Evolutionary conservation across 1,284 basidiomycete species (phyloP), one percentile per base, ranked within the genome.

Genomic region (Trichosporon inkin): DNA sequence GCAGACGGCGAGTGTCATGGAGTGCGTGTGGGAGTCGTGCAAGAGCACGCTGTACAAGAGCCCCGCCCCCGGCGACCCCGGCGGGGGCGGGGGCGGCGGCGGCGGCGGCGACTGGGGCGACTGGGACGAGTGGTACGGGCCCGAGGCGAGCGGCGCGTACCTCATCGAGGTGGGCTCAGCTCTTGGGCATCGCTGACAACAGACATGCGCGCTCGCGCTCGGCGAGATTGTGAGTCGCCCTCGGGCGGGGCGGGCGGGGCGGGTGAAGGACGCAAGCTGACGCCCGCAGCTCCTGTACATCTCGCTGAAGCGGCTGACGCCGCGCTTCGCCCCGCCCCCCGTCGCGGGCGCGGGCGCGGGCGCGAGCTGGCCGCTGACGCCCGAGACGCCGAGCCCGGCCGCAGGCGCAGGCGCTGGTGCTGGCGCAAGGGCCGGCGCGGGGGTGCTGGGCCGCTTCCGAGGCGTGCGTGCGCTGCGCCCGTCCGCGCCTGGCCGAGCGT

Each of bases 31-130:
- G 44, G 44, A 49, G 44, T 28, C 14, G 14, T 49, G 44, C 24
- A 49, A 49, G 44, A 49, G 44, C 10, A 49, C 44, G 44, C 44
- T 49, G 6, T 49, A 49, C 44, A 49, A 49, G 44, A 28, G n/a
- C n/a, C 44, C 44, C 16, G 6, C 10, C 40, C 19, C 41, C 41
- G 22, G 41, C 11, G 36, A n/a, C 16, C 13, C 11, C 36, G 36
- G 36, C 11, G 36, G 36, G 3, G 36, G 36, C 3, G 11, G 6
- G 16, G 36, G 24, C 1, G 22, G 13, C 6, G 41, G 41, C 24
- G 41, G 19, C 22, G 40, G 40, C 10, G 40, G 16, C 22, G 41
- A 20, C 19, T 17, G 17, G 22, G 41, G 41, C 10, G 44, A 49
- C 16, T 49, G 44, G 44, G 44, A 49, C 44, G 44, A 49, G 24